A percentile compares a stretch with the other conserved stretches of the same genome.
Conservation (phyloP, 306 rosid species). For the Casuarina glauca region DNA sequence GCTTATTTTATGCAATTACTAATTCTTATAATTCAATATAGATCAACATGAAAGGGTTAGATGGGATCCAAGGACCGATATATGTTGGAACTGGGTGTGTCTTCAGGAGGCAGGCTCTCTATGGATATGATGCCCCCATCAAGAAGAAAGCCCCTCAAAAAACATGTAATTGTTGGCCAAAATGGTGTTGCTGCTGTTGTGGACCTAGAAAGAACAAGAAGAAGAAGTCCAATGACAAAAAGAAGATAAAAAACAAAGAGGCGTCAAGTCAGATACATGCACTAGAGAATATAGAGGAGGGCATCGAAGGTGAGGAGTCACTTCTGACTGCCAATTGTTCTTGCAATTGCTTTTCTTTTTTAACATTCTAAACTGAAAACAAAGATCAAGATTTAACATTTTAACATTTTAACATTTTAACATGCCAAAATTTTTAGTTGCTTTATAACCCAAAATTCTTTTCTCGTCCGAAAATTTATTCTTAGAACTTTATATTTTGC, state of each 20-base stretch:
- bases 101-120: constrained; percentile 92
- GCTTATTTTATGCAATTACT: constrained; percentile 14
- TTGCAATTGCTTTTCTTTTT: constrained; percentile 5
- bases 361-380: not conserved
- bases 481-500: no score
- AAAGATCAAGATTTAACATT: not conserved
- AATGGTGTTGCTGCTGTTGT: constrained; percentile 73
- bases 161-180: constrained; percentile 90
- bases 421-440: not conserved
- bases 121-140: constrained; percentile 85
- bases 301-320: constrained; percentile 59
- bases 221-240: constrained; percentile 46
- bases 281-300: constrained; percentile 74
- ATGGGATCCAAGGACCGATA: constrained; percentile 95
- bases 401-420: no score
- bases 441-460: not conserved
- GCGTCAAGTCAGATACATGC: constrained; percentile 63
- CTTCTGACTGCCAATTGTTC: not conserved
- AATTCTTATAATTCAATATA: constrained; percentile 29
- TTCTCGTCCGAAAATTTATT: not conserved
- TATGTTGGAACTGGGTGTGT: constrained; percentile 97
- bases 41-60: constrained; percentile 97
- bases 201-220: constrained; percentile 67
- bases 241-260: constrained; percentile 58
- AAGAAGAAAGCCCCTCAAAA: constrained; percentile 72